phyloP scores from a whole-genome alignment of 768 basidiomycete species.

The Panaeolus cyanescens region DNA sequence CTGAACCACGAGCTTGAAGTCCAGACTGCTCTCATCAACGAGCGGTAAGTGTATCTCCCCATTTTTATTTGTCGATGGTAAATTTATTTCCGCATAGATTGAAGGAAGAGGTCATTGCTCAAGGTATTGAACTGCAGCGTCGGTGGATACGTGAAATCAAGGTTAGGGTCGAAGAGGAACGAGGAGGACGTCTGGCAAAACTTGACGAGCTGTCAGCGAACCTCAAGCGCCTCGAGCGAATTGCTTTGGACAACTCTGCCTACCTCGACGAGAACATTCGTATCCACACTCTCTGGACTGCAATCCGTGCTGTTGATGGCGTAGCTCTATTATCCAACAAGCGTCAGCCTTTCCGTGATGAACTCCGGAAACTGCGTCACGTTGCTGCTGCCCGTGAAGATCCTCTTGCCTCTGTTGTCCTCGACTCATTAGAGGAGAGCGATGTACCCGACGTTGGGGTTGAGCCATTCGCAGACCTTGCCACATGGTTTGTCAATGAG shows the following conservation, averaged over 20 bases:
- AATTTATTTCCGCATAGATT: constrained; percentile 49
- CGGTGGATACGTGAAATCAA: constrained; percentile 97
- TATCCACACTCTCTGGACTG: constrained; percentile 90
- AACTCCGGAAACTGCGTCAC: constrained; percentile 82
- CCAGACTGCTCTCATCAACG: constrained; percentile 92
- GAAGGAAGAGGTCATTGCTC: constrained; percentile 92
- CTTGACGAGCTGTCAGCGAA: constrained; percentile 91
- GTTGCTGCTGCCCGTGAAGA: constrained; percentile 74
- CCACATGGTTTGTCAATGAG: constrained; percentile 86
- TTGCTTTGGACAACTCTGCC: constrained; percentile 87
- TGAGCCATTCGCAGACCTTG: constrained; percentile 86
- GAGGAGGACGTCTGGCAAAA: constrained; percentile 92
- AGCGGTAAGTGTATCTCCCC: constrained; percentile 62
- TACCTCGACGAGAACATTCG: constrained; percentile 94
- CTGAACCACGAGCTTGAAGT: constrained; percentile 82
- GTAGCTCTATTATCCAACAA: constrained; percentile 64
- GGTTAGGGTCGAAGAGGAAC: constrained; percentile 93
- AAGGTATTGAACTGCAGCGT: constrained; percentile 96
- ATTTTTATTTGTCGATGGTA: background rate
- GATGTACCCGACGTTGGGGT: constrained; percentile 81
- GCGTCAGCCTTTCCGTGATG: constrained; percentile 85
- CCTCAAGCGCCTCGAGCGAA: constrained; percentile 87
- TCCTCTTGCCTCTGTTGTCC: constrained; percentile 60
- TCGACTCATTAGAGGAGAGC: constrained; percentile 68
- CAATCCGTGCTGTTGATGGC: constrained; percentile 76